Conservation (phyloP, 148 eudicot species). For the Amaranthus cruentus region DNA sequence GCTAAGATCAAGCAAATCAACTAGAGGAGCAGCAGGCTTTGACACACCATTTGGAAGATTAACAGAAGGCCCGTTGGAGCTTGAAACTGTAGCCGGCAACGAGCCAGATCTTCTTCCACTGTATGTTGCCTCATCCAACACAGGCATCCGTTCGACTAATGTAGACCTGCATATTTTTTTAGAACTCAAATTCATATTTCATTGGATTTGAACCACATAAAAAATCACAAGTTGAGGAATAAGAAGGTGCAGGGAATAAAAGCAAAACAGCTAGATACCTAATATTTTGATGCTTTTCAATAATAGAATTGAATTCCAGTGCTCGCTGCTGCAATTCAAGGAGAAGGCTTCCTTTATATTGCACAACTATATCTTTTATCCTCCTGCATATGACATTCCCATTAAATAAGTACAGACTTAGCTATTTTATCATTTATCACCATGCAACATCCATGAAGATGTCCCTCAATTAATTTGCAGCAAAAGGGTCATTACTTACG, state of each 20-base stretch:
- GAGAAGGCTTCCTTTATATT: conserved; percentile 72
- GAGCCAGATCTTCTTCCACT: conserved; percentile 80
- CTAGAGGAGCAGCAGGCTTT: conserved; percentile 77
- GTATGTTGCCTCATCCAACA: conserved; percentile 90
- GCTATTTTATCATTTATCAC: not conserved
- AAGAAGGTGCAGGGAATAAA: not conserved
- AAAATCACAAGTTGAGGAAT: not conserved
- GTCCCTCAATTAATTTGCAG: not conserved
- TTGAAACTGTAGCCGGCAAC: conserved; percentile 54
- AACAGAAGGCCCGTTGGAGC: conserved; percentile 58
- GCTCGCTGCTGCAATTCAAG: conserved; percentile 99
- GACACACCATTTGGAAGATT: conserved; percentile 81
- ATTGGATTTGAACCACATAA: not conserved
- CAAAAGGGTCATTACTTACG: not conserved
- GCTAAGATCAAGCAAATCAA: conserved; percentile 85
- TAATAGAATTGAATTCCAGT: conserved; percentile 74
- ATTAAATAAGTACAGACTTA: conserved; percentile 3
- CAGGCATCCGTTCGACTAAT: conserved; percentile 94
- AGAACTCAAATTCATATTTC: conserved; percentile 10
- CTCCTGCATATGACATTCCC: conserved; percentile 39
- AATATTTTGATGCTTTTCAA: conserved; percentile 81
- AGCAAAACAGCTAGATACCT: conserved; percentile 30
- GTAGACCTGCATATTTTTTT: conserved; percentile 50
- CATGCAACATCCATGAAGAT: not conserved
- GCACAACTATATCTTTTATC: conserved; percentile 62